phyloP scores from a whole-genome alignment of 345 rosid species.

The Garcia nutans region DNA sequence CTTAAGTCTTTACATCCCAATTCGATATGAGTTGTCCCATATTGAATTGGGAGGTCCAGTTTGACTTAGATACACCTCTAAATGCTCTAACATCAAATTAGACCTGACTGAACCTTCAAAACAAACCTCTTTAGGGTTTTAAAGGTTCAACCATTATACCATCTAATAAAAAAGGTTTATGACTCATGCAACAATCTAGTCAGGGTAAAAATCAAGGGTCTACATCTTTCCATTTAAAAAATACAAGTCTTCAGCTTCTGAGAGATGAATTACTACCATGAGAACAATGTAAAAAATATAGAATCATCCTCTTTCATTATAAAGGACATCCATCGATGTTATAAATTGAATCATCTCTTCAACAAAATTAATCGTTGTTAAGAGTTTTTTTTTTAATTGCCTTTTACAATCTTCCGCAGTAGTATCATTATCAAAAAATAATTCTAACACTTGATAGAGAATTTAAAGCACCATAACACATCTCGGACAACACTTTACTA shows the following conservation, averaged over 20 bases:
- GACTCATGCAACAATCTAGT: no score
- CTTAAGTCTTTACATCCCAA: no score
- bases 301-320: background rate
- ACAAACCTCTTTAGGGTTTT: no score
- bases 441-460: constrained; percentile 15
- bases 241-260: background rate
- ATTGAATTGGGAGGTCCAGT: no score
- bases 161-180: no score
- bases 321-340: constrained; percentile 15
- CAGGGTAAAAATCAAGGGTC: no score
- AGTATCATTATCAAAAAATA: constrained; percentile 15
- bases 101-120: no score
- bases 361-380: background rate
- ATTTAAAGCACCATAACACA: constrained; percentile 14
- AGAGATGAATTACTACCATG: constrained; percentile 7
- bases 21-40: no score
- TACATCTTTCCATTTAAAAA: no score
- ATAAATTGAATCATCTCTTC: background rate
- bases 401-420: constrained; percentile 6
- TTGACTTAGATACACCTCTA: no score
- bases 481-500: constrained; percentile 4
- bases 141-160: no score
- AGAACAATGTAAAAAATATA: constrained; percentile 7
- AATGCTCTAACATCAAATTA: no score
- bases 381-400: background rate